These are phyloP conservation scores for Trypanosoma vivax DNA, from an alignment of 208 protist genomes.

Conservation along the genomic window DNA sequence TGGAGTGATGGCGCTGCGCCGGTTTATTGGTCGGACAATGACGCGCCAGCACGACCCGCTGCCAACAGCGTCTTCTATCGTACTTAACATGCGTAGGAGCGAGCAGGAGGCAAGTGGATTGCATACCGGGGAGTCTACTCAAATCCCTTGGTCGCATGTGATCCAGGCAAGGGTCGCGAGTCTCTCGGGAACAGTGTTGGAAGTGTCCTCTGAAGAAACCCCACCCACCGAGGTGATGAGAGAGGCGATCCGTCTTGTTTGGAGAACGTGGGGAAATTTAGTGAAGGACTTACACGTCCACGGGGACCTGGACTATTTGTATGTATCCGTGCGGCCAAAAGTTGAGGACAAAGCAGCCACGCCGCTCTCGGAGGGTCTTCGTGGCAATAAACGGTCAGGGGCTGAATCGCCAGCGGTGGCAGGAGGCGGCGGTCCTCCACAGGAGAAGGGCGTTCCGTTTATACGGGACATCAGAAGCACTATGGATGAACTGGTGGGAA, in stretches of 20 bases:
- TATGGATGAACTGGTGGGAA: constrained; percentile 5
- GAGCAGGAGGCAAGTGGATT: constrained; percentile 22
- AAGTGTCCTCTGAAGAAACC: constrained; percentile 20
- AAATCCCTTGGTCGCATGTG: constrained; percentile 55
- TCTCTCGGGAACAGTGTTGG: constrained; percentile 42
- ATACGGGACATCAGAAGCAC: constrained; percentile 10
- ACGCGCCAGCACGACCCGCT: constrained; percentile 70
- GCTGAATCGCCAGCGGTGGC: background rate
- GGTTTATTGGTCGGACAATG: constrained; percentile 71
- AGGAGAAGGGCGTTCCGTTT: background rate
- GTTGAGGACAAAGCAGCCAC: constrained; percentile 45
- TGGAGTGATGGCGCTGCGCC: constrained; percentile 53
- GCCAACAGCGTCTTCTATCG: constrained; percentile 49
- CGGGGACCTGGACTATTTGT: constrained; percentile 75
- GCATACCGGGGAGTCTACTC: constrained; percentile 20
- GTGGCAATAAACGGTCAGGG: background rate
- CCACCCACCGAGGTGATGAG: constrained; percentile 28
- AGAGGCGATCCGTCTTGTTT: constrained; percentile 59
- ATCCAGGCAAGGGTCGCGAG: constrained; percentile 38
- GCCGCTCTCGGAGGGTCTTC: constrained; percentile 45
- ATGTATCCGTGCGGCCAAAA: constrained; percentile 57
- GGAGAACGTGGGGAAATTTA: constrained; percentile 78
- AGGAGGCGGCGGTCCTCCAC: too few relatives aligned
- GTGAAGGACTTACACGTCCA: constrained; percentile 82
- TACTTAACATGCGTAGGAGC: constrained; percentile 33